Percentiles rank a stretch among this genome's conserved stretches.
Conservation (phyloP, 129 eudicot genomes). For the Glebionis coronaria region DNA sequence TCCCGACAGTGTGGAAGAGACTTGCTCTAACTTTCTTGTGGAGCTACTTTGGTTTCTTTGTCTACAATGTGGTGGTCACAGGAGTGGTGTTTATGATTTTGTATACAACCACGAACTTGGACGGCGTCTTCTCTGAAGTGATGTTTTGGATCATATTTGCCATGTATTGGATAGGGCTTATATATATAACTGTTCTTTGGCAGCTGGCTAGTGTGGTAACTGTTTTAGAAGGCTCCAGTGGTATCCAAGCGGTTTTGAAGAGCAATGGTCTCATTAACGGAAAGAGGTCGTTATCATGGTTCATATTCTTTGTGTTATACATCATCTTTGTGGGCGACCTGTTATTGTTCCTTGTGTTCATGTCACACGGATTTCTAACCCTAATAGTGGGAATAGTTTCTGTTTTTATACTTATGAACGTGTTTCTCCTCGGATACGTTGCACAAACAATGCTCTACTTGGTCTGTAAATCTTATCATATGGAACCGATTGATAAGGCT, state of each 20-base stretch:
- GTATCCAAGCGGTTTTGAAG: conserved; percentile 56
- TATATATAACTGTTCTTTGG: conserved; percentile 56
- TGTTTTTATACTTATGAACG: conserved; percentile 20
- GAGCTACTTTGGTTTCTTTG: conserved; percentile 38
- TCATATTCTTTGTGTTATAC: conserved; percentile 36
- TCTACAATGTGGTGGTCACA: conserved; percentile 35
- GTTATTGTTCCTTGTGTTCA: neutral
- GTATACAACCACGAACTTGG: neutral
- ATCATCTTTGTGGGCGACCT: conserved; percentile 20
- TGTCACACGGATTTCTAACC: conserved; percentile 2
- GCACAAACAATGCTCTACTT: conserved; percentile 35
- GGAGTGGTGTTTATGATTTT: conserved; percentile 1
- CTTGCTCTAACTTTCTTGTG: conserved; percentile 60
- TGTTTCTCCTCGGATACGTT: conserved; percentile 33
- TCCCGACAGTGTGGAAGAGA: conserved; percentile 60
- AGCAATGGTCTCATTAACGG: conserved; percentile 27
- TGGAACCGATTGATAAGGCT: conserved; percentile 24
- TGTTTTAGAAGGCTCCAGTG: conserved; percentile 48
- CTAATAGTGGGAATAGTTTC: conserved; percentile 24
- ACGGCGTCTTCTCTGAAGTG: neutral
- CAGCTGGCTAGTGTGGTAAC: conserved; percentile 65
- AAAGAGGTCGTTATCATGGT: conserved; percentile 9
- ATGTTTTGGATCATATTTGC: conserved; percentile 2
- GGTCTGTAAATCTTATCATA: conserved; percentile 36
- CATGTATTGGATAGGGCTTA: conserved; percentile 26